Percentiles rank a stretch among this genome's conserved stretches.
Evolutionary conservation across 2,329 filamentous ascomycete species (phyloP).

Genomic region (Pseudonectria foliicola): DNA sequence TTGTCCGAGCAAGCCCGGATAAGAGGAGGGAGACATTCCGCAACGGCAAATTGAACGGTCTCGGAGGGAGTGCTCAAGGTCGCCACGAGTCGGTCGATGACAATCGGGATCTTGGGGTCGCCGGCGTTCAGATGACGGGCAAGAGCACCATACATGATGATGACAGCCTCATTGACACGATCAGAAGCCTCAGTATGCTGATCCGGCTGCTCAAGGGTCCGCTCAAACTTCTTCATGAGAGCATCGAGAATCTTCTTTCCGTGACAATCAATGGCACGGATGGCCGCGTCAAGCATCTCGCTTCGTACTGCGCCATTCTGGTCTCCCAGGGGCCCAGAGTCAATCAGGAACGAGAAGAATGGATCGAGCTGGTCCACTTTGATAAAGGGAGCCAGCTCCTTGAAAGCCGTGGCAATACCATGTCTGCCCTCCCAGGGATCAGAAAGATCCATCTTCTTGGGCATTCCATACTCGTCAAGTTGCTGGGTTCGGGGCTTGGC

Average conservation of each 20-base stretch:
- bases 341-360: constrained; percentile 80
- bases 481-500: constrained; percentile 77
- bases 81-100: constrained; percentile 76
- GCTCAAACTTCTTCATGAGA: constrained; percentile 88
- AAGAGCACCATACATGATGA: constrained; percentile 93
- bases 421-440: constrained; percentile 91
- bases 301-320: constrained; percentile 67
- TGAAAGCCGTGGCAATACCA: constrained; percentile 81
- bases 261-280: constrained; percentile 69
- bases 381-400: constrained; percentile 67
- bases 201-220: constrained; percentile 77
- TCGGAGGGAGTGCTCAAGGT: constrained; percentile 94
- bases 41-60: constrained; percentile 92
- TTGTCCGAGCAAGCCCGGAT: constrained; percentile 74
- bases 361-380: constrained; percentile 61
- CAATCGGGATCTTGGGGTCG: constrained; percentile 81
- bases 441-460: constrained; percentile 75
- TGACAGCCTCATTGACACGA: constrained; percentile 90
- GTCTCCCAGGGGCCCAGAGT: constrained; percentile 81
- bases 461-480: constrained; percentile 91
- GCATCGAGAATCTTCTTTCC: constrained; percentile 78
- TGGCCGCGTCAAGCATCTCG: constrained; percentile 89
- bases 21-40: constrained; percentile 88
- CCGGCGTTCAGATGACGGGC: constrained; percentile 78
- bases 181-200: constrained; percentile 76